Percentiles rank a stretch among this genome's conserved stretches.
These are phyloP conservation scores for Hygrophoropsis aurantiaca DNA, from an alignment of 768 basidiomycete genomes.

Conservation along the genomic window DNA sequence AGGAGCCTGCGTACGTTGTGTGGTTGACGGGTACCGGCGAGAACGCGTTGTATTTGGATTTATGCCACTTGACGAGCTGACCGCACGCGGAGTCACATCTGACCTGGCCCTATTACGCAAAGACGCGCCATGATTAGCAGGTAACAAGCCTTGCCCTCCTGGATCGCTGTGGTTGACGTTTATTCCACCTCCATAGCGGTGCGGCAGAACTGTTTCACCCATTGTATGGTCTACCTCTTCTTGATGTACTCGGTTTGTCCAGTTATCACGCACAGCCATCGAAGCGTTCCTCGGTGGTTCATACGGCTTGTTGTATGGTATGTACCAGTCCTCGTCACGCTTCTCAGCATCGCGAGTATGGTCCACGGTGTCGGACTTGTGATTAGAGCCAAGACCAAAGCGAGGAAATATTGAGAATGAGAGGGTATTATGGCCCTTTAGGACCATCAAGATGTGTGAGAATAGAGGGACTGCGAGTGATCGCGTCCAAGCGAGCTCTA, in stretches of 20 bases:
- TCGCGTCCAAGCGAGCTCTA: constrained; percentile 1
- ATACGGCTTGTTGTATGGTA: constrained; percentile 64
- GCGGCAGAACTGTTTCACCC: constrained; percentile 26
- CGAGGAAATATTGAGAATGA: constrained; percentile 40
- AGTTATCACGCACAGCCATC: constrained; percentile 38
- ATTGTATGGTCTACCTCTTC: constrained; percentile 30
- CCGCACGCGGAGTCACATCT: constrained; percentile 37
- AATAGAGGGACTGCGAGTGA: neutral
- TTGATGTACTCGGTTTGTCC: constrained; percentile 37
- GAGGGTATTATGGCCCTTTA: constrained; percentile 29
- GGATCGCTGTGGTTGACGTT: neutral
- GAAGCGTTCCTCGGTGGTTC: constrained; percentile 37
- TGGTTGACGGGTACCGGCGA: constrained; percentile 32
- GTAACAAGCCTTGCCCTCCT: neutral
- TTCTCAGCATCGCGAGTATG: constrained; percentile 13
- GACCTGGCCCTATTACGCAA: constrained; percentile 37
- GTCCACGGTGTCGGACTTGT: constrained; percentile 16
- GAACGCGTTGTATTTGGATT: constrained; percentile 30
- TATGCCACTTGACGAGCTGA: constrained; percentile 37
- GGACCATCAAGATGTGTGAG: constrained; percentile 29
- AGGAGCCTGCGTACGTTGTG: constrained; percentile 31
- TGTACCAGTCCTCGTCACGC: constrained; percentile 55
- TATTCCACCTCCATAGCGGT: constrained; percentile 23
- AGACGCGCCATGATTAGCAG: constrained; percentile 5
- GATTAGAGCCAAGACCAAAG: constrained; percentile 24